These are phyloP conservation scores for Fraxinus quadrangulata DNA, from an alignment of 257 asterid species.

Conservation along the genomic window DNA sequence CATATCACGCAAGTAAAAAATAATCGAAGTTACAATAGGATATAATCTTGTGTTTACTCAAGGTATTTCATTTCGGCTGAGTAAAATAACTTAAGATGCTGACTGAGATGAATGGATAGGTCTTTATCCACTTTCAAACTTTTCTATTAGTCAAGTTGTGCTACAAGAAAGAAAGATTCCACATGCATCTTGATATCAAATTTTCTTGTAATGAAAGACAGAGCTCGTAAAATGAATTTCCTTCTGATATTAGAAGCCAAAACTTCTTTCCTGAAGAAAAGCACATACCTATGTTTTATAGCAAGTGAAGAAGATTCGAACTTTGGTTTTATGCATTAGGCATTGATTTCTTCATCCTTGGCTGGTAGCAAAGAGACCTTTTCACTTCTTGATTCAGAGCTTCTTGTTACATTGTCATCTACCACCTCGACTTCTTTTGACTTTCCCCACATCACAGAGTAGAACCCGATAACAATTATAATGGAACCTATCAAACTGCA, in stretches of 20 bases:
- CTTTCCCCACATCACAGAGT: slow-evolving; percentile 96
- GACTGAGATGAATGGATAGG: neutral
- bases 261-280: neutral
- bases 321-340: slow-evolving; percentile 17
- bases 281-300: neutral
- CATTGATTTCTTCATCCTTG: slow-evolving; percentile 32
- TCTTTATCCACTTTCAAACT: neutral
- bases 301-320: neutral
- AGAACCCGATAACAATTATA: slow-evolving; percentile 75
- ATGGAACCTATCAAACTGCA: slow-evolving; percentile 76
- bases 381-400: slow-evolving; percentile 35
- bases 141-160: neutral
- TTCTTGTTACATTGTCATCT: slow-evolving; percentile 25
- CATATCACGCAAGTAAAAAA: neutral
- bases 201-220: neutral
- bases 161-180: neutral
- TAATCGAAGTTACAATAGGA: too few species aligned
- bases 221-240: neutral
- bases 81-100: neutral
- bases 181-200: neutral
- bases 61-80: too few species aligned
- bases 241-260: neutral
- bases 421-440: slow-evolving; percentile 50
- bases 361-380: slow-evolving; percentile 54
- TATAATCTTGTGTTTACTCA: too few species aligned